A percentile compares a stretch with the other conserved stretches of the same genome.
Conservation (phyloP, 1,284 basidiomycete species). For the Melampsora americana region DNA sequence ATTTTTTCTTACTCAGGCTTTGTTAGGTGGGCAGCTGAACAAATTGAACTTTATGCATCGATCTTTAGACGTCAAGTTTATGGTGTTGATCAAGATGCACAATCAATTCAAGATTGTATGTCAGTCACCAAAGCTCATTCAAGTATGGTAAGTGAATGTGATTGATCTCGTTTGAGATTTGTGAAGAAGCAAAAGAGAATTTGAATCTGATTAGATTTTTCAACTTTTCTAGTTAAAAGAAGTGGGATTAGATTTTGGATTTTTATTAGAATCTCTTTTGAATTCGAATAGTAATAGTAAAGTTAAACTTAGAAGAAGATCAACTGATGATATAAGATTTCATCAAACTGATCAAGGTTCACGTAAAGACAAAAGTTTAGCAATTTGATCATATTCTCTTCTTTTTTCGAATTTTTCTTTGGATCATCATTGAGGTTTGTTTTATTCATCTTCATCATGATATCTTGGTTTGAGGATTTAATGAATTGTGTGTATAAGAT, state of each 20-base stretch:
- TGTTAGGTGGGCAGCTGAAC: conserved; percentile 86
- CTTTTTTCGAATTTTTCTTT: too few species aligned
- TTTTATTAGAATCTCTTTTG: conserved; percentile 12
- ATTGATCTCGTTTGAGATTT: not conserved
- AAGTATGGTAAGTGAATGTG: conserved; percentile 17
- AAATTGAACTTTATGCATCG: conserved; percentile 77
- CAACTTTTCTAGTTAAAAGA: conserved; percentile 34
- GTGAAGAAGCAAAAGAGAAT: not conserved
- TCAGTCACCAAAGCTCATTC: conserved; percentile 21
- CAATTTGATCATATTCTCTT: too few species aligned
- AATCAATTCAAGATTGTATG: conserved; percentile 20
- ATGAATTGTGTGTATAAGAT: too few species aligned
- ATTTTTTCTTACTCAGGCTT: conserved; percentile 57
- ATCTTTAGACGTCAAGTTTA: conserved; percentile 90
- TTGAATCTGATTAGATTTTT: conserved; percentile 6
- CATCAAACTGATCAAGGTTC: too few species aligned
- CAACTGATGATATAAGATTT: too few species aligned
- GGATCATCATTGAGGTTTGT: too few species aligned
- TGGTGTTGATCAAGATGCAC: conserved; percentile 51
- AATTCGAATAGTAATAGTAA: not conserved
- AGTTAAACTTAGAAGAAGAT: too few species aligned
- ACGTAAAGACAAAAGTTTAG: too few species aligned
- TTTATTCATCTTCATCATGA: too few species aligned
- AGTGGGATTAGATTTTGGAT: conserved; percentile 41
- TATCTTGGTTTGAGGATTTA: too few species aligned